phyloP scores from a whole-genome alignment of 768 basidiomycete species.

The Lactarius quietus region DNA sequence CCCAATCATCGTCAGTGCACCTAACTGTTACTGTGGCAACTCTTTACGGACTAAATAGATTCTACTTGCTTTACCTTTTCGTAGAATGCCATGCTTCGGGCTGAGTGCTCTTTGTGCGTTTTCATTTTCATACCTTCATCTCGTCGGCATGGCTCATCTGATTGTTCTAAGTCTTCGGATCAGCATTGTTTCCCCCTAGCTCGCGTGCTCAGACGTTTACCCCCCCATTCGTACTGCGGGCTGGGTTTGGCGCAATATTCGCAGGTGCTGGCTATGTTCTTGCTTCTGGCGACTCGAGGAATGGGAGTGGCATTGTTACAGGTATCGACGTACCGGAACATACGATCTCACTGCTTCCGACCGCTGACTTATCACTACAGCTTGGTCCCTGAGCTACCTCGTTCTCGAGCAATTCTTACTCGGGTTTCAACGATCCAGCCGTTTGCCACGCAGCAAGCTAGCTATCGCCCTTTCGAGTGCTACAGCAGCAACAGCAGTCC shows the following conservation, averaged over 20 bases:
- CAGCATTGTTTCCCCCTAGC: constrained; percentile 37
- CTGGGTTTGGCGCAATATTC: constrained; percentile 44
- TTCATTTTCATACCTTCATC: background rate
- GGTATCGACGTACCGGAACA: constrained; percentile 27
- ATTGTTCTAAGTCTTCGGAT: constrained; percentile 35
- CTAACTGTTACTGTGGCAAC: background rate
- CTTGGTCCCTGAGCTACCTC: constrained; percentile 47
- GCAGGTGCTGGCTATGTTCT: constrained; percentile 45
- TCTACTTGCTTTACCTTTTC: constrained; percentile 2
- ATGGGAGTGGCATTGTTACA: constrained; percentile 45
- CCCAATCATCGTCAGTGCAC: constrained; percentile 26
- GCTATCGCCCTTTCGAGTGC: constrained; percentile 34
- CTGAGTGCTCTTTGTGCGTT: constrained; percentile 38
- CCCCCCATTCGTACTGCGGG: constrained; percentile 42
- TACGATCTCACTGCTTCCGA: background rate
- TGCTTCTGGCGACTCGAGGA: constrained; percentile 37
- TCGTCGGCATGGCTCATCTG: background rate
- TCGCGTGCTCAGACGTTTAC: constrained; percentile 32
- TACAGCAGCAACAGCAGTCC: constrained; percentile 17
- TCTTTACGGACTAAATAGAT: background rate
- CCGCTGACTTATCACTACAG: constrained; percentile 27
- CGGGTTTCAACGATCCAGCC: constrained; percentile 33
- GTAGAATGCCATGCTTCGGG: constrained; percentile 31
- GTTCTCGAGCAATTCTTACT: constrained; percentile 34
- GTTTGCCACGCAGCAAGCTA: constrained; percentile 33